A percentile compares a stretch with the other conserved stretches of the same genome.
Conservation (phyloP, 768 basidiomycete genomes). For the Vararia minispora region DNA sequence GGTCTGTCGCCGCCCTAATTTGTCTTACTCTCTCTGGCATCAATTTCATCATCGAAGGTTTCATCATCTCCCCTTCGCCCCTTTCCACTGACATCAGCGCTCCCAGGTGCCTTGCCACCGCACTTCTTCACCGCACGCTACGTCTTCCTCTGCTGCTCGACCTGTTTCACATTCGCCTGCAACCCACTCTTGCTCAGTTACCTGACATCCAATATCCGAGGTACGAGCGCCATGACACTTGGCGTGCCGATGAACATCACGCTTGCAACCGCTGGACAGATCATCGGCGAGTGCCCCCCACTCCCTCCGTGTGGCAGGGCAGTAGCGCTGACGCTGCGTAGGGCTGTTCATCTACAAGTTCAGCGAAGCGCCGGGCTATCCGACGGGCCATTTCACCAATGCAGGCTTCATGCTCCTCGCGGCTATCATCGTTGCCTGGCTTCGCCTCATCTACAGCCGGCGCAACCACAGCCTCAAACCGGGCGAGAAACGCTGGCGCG, state of each 20-base stretch:
- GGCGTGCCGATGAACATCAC: background rate
- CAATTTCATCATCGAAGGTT: no score
- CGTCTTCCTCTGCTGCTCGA: background rate
- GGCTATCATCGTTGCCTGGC: slow-evolving; percentile 9
- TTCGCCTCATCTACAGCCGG: slow-evolving; percentile 11
- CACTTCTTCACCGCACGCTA: slow-evolving; percentile 4
- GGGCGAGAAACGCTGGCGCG: slow-evolving; percentile 12
- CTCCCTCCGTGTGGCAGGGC: no score
- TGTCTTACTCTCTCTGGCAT: slow-evolving; percentile 6
- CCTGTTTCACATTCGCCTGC: background rate
- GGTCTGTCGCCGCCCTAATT: background rate
- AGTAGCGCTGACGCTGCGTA: no score
- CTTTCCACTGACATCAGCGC: no score
- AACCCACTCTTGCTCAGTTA: background rate
- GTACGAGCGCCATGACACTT: background rate
- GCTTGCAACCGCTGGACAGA: background rate
- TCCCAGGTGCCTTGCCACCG: slow-evolving; percentile 16
- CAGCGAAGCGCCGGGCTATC: slow-evolving; percentile 22
- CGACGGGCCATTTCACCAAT: slow-evolving; percentile 26
- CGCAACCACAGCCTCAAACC: slow-evolving; percentile 10
- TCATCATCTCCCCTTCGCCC: no score
- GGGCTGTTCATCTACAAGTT: slow-evolving; percentile 21
- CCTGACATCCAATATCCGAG: background rate
- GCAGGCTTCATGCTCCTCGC: slow-evolving; percentile 16
- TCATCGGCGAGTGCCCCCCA: background rate